These are phyloP conservation scores for Triticum turgidum DNA, from an alignment of 176 grass and related monocot genomes.

Conservation along the genomic window DNA sequence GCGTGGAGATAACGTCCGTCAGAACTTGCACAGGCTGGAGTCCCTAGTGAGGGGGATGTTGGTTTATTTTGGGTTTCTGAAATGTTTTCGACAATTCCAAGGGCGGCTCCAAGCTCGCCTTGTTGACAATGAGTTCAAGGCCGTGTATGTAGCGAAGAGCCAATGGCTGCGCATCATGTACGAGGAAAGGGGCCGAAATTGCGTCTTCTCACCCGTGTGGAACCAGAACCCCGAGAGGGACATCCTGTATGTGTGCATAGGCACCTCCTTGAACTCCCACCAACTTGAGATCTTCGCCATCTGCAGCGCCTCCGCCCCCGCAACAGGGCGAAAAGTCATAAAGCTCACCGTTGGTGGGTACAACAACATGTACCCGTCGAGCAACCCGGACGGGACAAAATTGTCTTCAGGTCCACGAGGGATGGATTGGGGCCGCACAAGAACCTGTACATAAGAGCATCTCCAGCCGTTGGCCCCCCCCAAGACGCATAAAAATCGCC, in stretches of 20 bases:
- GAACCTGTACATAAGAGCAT: too few species aligned
- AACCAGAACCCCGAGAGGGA: conserved; percentile 37
- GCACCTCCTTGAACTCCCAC: too few species aligned
- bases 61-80: conserved; percentile 29
- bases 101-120: conserved; percentile 32
- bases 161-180: too few species aligned
- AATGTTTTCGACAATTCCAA: conserved; percentile 30
- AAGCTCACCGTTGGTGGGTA: neutral
- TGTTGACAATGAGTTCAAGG: conserved; percentile 41
- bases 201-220: conserved; percentile 28
- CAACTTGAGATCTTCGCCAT: too few species aligned
- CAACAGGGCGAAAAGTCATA: too few species aligned
- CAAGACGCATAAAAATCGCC: too few species aligned
- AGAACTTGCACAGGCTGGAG: conserved; percentile 10
- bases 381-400: neutral
- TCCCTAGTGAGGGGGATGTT: neutral
- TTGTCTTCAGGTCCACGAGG: conserved; percentile 36
- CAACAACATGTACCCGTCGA: conserved; percentile 24
- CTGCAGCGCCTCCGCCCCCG: too few species aligned
- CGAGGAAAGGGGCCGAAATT: neutral
- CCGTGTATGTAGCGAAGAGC: conserved; percentile 7
- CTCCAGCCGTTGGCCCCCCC: too few species aligned
- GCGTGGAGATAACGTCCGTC: neutral
- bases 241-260: neutral
- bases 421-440: too few species aligned